phyloP scores from a whole-genome alignment of 2,329 filamentous ascomycete genomes.

The Pseudogymnoascus sp. region DNA sequence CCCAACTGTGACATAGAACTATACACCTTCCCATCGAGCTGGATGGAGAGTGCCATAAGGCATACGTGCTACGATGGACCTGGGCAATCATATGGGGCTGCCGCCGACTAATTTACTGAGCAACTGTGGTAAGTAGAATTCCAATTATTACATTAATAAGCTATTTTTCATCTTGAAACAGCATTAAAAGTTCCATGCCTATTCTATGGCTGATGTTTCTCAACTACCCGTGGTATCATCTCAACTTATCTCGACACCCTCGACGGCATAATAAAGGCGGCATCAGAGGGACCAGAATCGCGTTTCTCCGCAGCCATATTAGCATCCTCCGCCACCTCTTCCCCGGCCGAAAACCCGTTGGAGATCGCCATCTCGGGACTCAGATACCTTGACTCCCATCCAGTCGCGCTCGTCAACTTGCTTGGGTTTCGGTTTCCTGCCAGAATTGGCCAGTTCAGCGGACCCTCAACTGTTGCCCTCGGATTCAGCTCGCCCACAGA shows the following conservation, averaged over 20 bases:
- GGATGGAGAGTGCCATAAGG: background rate
- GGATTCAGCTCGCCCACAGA: background rate
- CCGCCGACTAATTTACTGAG: background rate
- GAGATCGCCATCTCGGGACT: conserved; percentile 1
- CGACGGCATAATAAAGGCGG: background rate
- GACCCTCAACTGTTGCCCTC: conserved; percentile 5
- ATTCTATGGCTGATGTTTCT: background rate
- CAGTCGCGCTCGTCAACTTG: background rate
- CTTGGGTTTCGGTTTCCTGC: background rate
- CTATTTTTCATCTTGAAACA: background rate
- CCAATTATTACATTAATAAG: background rate
- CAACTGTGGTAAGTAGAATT: background rate
- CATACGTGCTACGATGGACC: background rate
- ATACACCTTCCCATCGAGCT: background rate
- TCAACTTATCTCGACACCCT: background rate
- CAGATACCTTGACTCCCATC: conserved; percentile 3
- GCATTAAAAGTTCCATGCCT: background rate
- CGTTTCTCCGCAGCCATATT: background rate
- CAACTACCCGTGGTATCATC: background rate
- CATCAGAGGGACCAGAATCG: background rate
- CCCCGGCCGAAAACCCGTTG: background rate
- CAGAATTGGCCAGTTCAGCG: conserved; percentile 7
- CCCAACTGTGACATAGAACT: background rate
- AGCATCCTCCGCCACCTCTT: background rate
- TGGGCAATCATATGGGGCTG: background rate